Evolutionary conservation across 1,139 yeast genomes (phyloP).

Genomic region (Geotrichum candidum): DNA sequence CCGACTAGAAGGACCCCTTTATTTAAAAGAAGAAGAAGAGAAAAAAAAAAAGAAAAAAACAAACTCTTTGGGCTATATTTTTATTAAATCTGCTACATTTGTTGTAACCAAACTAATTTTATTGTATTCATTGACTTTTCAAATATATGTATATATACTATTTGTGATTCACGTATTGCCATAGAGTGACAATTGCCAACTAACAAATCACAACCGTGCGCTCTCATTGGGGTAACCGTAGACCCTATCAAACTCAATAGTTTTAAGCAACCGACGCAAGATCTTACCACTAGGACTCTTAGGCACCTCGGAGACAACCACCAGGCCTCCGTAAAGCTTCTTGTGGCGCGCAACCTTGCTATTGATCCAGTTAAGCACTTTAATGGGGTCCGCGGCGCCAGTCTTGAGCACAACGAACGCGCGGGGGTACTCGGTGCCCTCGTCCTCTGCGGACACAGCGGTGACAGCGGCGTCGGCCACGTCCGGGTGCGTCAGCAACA

Average conservation of each 20-base stretch:
- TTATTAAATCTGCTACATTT: too few relatives aligned
- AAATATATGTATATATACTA: too few relatives aligned
- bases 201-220: neutral
- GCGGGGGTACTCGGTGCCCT: conserved; percentile 36
- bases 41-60: too few relatives aligned
- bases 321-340: conserved; percentile 34
- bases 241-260: conserved; percentile 18
- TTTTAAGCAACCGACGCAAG: conserved; percentile 28
- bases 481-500: conserved; percentile 43
- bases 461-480: conserved; percentile 36
- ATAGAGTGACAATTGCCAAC: neutral
- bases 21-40: neutral
- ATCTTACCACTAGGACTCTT: conserved; percentile 37
- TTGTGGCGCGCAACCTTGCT: conserved; percentile 36
- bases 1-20: neutral
- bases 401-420: conserved; percentile 33
- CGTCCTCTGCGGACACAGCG: conserved; percentile 31
- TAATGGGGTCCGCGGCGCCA: conserved; percentile 21
- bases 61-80: too few relatives aligned
- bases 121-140: too few relatives aligned
- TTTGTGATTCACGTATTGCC: too few relatives aligned
- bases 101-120: too few relatives aligned
- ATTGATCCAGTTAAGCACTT: conserved; percentile 33
- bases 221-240: conserved; percentile 6
- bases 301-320: conserved; percentile 31